phyloP scores from a whole-genome alignment of 129 eudicot species.

The Tagetes patula region DNA sequence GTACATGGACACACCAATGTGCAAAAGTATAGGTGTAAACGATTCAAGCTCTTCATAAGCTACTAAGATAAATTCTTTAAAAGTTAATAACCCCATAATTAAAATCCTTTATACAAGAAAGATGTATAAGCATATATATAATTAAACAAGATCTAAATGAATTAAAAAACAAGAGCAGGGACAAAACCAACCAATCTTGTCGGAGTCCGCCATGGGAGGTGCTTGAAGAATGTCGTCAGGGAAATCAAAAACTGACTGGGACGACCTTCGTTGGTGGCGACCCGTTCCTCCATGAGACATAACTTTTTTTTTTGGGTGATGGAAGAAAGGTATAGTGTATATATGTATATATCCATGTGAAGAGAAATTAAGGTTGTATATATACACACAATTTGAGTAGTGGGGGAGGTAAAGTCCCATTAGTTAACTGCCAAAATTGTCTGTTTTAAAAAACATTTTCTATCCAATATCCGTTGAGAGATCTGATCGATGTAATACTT shows the following conservation, averaged over 20 bases:
- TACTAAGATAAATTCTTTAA: too few species aligned
- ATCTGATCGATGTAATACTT: too few species aligned
- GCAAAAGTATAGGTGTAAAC: too few species aligned
- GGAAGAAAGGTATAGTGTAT: conserved; percentile 26
- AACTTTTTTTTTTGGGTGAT: conserved; percentile 24
- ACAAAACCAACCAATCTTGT: conserved; percentile 26
- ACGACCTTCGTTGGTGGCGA: conserved; percentile 77
- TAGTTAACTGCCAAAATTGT: conserved; percentile 24
- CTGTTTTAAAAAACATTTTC: neutral
- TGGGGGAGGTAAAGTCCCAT: conserved; percentile 16
- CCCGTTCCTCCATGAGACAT: conserved; percentile 58
- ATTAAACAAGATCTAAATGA: conserved; percentile 12
- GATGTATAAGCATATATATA: neutral
- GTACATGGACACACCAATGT: too few species aligned
- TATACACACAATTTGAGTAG: conserved; percentile 7
- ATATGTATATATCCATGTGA: conserved; percentile 17
- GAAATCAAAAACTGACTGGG: conserved; percentile 61
- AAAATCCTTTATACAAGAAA: neutral
- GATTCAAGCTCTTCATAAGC: too few species aligned
- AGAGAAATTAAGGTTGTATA: conserved; percentile 21
- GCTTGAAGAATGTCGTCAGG: conserved; percentile 51
- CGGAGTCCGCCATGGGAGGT: conserved; percentile 43
- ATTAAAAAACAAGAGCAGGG: neutral
- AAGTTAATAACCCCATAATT: neutral
- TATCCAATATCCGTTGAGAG: neutral